A percentile compares a stretch with the other conserved stretches of the same genome.
Evolutionary conservation across 225 moss, liverwort and hornwort species (phyloP).

Genomic region (Pseudisothecium myosuroides): DNA sequence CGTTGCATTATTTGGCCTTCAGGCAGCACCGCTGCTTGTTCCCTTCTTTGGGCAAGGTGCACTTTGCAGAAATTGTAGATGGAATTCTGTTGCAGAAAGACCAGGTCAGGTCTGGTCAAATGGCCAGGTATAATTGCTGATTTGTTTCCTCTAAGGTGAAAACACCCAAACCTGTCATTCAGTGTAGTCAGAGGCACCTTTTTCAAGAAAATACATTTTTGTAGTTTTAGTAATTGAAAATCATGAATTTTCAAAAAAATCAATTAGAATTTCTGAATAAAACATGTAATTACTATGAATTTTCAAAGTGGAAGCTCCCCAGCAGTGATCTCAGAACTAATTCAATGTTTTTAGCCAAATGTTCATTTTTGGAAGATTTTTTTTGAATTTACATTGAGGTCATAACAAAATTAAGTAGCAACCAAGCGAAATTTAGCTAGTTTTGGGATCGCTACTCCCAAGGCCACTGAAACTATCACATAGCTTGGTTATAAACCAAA

Average conservation of each 20-base stretch:
- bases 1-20: background rate
- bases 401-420: no score
- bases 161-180: background rate
- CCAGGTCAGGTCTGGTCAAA: no score
- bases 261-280: no score
- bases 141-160: background rate
- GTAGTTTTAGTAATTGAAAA: background rate
- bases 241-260: background rate
- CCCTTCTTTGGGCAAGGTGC: background rate
- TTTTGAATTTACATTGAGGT: no score
- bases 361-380: no score
- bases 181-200: background rate
- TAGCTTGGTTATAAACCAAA: background rate
- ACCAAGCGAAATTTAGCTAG: no score
- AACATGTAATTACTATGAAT: no score
- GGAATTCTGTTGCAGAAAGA: background rate
- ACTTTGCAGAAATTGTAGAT: background rate
- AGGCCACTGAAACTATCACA: accelerated
- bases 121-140: background rate
- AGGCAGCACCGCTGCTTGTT: background rate
- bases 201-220: background rate
- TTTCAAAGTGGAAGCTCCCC: background rate
- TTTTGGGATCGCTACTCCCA: no score
- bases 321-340: no score
- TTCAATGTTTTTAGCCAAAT: no score